A percentile compares a stretch with the other conserved stretches of the same genome.
These are phyloP conservation scores for Paramecium tetraurelia DNA, from an alignment of 73 alveolate species.

Conservation along the genomic window DNA sequence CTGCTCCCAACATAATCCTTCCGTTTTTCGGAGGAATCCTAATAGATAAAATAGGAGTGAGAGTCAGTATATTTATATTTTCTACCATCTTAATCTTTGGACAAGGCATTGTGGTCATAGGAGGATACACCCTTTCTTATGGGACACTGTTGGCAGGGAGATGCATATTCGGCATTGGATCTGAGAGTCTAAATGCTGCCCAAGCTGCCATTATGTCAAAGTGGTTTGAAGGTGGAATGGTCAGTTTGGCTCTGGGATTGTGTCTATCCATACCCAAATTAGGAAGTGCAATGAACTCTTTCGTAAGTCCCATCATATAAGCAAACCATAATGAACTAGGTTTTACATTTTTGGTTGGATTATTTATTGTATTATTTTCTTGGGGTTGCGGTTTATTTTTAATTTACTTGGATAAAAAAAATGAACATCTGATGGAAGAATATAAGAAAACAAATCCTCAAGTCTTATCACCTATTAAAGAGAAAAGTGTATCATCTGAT, in stretches of 20 bases:
- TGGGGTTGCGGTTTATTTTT: conserved; percentile 20
- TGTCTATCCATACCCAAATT: conserved; percentile 35
- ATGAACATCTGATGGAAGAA: neutral
- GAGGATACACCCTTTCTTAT: conserved; percentile 11
- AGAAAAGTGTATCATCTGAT: neutral
- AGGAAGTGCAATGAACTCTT: conserved; percentile 21
- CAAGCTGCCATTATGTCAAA: conserved; percentile 27
- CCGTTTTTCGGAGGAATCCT: conserved; percentile 62
- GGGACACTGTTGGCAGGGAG: conserved; percentile 33
- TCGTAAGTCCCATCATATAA: conserved; percentile 19
- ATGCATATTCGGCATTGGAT: conserved; percentile 38
- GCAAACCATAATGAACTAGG: neutral
- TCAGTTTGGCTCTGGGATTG: conserved; percentile 40
- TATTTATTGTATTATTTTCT: neutral
- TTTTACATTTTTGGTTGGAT: conserved; percentile 4
- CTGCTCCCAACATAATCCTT: conserved; percentile 56
- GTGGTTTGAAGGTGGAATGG: conserved; percentile 24
- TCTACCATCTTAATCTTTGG: conserved; percentile 9
- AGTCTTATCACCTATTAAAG: neutral
- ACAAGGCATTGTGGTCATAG: conserved; percentile 2
- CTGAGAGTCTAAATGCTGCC: conserved; percentile 39
- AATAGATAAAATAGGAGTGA: conserved; percentile 58
- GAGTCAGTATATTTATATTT: neutral
- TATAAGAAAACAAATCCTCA: neutral
- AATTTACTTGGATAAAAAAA: conserved; percentile 4